A percentile compares a stretch with the other conserved stretches of the same genome.
Conservation (phyloP, 2,329 filamentous ascomycete genomes). For the Curvularia eragrostidis region DNA sequence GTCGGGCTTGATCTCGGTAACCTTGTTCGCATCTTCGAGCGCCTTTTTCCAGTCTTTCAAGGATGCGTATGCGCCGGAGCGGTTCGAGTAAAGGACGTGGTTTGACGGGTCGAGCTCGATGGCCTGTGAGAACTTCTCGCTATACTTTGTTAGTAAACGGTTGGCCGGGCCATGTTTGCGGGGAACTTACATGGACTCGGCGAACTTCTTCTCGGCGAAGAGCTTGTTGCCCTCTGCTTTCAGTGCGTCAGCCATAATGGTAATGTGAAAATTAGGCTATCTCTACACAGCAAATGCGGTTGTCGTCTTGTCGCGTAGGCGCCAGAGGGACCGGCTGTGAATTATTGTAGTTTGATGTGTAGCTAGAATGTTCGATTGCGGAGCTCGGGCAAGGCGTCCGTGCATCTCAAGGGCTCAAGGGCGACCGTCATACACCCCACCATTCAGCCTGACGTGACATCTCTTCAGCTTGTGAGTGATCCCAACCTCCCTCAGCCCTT, state of each 20-base stretch:
- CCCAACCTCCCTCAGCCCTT: constrained; percentile 13
- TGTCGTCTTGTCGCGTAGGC: constrained; percentile 22
- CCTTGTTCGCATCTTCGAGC: constrained; percentile 89
- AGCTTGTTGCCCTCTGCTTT: constrained; percentile 99
- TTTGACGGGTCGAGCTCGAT: constrained; percentile 87
- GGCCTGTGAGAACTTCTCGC: constrained; percentile 92
- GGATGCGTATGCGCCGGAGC: constrained; percentile 85
- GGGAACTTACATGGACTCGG: constrained; percentile 84
- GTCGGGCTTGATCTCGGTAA: constrained; percentile 92
- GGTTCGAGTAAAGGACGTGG: constrained; percentile 97
- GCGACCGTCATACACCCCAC: constrained; percentile 27
- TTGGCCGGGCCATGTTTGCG: constrained; percentile 20
- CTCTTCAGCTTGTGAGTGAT: constrained; percentile 15
- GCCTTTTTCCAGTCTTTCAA: constrained; percentile 87
- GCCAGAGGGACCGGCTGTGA: constrained; percentile 38
- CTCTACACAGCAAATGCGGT: constrained; percentile 5
- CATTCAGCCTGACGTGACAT: constrained; percentile 12
- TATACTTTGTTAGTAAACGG: constrained; percentile 50
- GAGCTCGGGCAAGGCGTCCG: constrained; percentile 21
- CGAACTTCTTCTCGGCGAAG: constrained; percentile 96
- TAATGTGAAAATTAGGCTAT: constrained; percentile 7
- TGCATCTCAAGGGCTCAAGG: constrained; percentile 36
- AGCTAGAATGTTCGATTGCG: constrained; percentile 49
- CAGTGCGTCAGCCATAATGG: constrained; percentile 74
- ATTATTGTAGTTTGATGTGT: constrained; percentile 42